Base-by-base conservation (phyloP, 768 basidiomycete genomes). In the Tulasnella sp. region DNA sequence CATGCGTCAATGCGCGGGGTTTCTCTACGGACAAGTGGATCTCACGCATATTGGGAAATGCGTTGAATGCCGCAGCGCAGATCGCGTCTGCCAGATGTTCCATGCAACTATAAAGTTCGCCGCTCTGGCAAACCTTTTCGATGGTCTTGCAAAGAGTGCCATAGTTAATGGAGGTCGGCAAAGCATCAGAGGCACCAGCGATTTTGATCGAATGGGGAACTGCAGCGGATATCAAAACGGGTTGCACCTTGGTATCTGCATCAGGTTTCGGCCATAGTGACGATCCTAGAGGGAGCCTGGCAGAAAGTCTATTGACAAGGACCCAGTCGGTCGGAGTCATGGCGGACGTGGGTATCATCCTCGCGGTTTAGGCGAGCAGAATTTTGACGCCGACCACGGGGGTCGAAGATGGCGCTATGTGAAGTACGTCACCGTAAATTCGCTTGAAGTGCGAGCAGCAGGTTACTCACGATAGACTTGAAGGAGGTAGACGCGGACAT, bases 141-240 rank as follows among this genome's bases (percentile, higher is more conserved):
- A 73, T 65, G 23, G 63, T 63, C 62, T 82, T 82, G 21, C 75
- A 73, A 9, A 81, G 67, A 4, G 72, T 64, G 1, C 77, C 76
- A 63, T 89, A 89, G 70, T 88, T 77, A 59, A 88, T 73, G 0
- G 83, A 81, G 59, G 75, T 68, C 0, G 68, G 62, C 2, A 84
- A 69, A 62, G 81, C 73, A 65, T 86, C 83, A 5, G 70, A 65
- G 0, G 62, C 59, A 9, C 80, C 82, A 2, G 82, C 71, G 0
- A 62, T 54, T 7, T 73, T 67, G 23, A 85, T 67, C 62, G 81
- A 73, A 62, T 79, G 69, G 1, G 70, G 66, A 49, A 86, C 71
- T 11, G 68, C 67, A 9, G 87, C 62, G 12, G 77, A 72, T 53
- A 83, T 63, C 1, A 73, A 65, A 29, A 86, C 71, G 0, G 80